Evolutionary conservation across 2,329 filamentous ascomycete species (phyloP).

Genomic region (Metarhizium robertsii): DNA sequence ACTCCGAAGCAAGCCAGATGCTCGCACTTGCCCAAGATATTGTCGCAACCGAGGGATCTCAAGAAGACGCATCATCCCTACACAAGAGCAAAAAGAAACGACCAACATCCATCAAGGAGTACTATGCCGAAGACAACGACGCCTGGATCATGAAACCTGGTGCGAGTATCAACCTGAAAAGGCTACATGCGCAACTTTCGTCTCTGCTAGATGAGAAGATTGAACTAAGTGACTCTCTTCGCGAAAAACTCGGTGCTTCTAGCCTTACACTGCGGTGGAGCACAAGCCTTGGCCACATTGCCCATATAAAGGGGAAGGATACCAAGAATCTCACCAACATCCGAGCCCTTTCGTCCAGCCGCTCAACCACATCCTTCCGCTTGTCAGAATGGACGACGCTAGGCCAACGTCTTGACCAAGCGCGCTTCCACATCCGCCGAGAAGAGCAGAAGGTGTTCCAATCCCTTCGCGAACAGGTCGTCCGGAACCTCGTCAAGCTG

Average conservation of each 20-base stretch:
- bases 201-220: conserved; percentile 50
- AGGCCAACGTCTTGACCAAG: conserved; percentile 69
- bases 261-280: conserved; percentile 78
- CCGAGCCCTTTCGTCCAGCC: conserved; percentile 61
- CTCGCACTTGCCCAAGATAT: conserved; percentile 66
- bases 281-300: conserved; percentile 79
- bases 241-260: conserved; percentile 48
- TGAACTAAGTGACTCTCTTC: conserved; percentile 50
- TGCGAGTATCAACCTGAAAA: conserved; percentile 57
- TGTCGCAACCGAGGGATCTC: conserved; percentile 54
- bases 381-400: conserved; percentile 75
- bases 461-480: conserved; percentile 63
- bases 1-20: conserved; percentile 61
- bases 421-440: conserved; percentile 64
- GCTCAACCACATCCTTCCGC: conserved; percentile 77
- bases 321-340: conserved; percentile 27
- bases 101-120: conserved; percentile 39
- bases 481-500: conserved; percentile 74
- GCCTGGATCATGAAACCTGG: conserved; percentile 56
- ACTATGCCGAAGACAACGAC: conserved; percentile 51
- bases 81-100: conserved; percentile 44
- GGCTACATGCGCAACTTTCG: conserved; percentile 60
- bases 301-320: conserved; percentile 80
- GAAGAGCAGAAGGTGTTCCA: conserved; percentile 80
- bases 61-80: conserved; percentile 43